These are phyloP conservation scores for Leccinum solheimii DNA, from an alignment of 1,284 basidiomycete species.

Conservation along the genomic window DNA sequence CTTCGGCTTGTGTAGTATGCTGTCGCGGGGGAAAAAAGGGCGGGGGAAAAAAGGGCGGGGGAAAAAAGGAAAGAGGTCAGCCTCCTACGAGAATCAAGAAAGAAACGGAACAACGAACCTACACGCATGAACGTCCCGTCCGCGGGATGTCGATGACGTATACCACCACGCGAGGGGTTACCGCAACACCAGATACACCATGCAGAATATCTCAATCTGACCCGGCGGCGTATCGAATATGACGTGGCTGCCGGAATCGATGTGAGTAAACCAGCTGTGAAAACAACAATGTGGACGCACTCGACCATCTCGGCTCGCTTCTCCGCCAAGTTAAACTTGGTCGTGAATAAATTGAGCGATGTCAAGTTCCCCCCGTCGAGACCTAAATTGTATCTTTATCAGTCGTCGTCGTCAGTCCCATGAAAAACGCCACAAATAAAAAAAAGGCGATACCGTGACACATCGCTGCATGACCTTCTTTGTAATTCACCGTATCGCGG, in stretches of 20 bases:
- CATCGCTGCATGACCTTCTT: conserved; percentile 99
- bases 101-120: no score
- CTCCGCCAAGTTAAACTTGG: conserved; percentile 97
- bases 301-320: conserved; percentile 87
- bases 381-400: conserved; percentile 93
- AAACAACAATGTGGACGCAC: conserved; percentile 47
- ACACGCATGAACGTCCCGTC: no score
- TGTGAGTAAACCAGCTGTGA: conserved; percentile 1
- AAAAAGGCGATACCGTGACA: conserved; percentile 40
- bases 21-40: conserved; percentile 32
- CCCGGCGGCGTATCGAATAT: conserved; percentile 93
- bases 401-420: conserved; percentile 11
- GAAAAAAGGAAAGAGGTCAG: no score
- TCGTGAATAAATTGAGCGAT: conserved; percentile 96
- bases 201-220: conserved; percentile 89
- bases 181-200: conserved; percentile 94
- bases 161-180: no score
- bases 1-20: conserved; percentile 98
- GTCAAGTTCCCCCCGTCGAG: conserved; percentile 90
- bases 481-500: conserved; percentile 95
- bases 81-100: no score
- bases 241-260: conserved; percentile 64
- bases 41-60: neutral
- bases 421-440: conserved; percentile 10
- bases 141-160: no score